A percentile compares a stretch with the other conserved stretches of the same genome.
Conservation (phyloP, 306 rosid species). For the Quercus engelmannii region DNA sequence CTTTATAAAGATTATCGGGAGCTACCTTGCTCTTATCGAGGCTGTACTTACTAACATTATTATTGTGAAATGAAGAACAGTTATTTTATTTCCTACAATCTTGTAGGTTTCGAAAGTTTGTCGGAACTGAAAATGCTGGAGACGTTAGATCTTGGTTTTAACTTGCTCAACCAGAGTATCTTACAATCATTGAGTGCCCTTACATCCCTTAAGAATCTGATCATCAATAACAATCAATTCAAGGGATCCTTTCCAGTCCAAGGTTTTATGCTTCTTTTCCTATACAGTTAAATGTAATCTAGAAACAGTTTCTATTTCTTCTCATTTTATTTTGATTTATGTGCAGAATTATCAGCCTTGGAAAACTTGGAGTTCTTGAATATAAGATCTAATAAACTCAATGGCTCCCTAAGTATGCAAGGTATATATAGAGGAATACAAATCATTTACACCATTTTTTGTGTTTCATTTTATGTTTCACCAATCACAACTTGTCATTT, state of each 20-base stretch:
- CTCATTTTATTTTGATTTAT: not conserved
- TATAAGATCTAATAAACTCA: not conserved
- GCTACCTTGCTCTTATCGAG: no score
- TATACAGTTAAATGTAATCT: no score
- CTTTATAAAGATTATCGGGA: no score
- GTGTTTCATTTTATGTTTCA: no score
- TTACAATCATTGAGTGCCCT: not conserved
- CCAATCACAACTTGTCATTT: no score
- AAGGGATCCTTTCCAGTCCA: not conserved
- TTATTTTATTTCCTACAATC: not conserved
- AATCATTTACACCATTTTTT: no score
- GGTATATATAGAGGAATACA: not conserved
- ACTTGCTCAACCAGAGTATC: not conserved
- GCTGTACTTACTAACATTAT: no score
- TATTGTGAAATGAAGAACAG: no score
- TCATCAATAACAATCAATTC: not conserved
- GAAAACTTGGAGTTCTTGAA: slow-evolving; percentile 15
- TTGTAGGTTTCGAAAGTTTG: not conserved
- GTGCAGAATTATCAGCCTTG: not conserved
- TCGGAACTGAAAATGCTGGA: slow-evolving; percentile 1
- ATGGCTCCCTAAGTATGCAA: not conserved
- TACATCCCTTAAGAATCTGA: not conserved
- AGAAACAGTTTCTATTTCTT: not conserved
- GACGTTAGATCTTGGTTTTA: not conserved
- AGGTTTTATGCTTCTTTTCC: not conserved